These are phyloP conservation scores for Chenopodium formosanum DNA, from an alignment of 148 eudicot species.

Conservation along the genomic window DNA sequence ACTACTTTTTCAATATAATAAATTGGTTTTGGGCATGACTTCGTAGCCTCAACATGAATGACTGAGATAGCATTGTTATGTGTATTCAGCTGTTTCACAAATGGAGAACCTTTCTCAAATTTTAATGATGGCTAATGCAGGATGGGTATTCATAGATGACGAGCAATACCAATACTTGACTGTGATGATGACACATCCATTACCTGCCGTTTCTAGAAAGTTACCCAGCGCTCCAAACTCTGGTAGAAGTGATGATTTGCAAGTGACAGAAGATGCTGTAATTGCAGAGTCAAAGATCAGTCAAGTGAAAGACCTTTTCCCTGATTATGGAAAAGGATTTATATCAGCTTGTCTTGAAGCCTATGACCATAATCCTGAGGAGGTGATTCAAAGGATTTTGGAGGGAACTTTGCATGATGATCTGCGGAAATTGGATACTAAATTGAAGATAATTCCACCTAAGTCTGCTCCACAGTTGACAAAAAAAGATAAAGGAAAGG, in stretches of 20 bases:
- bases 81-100: background rate
- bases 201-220: slow-evolving; percentile 26
- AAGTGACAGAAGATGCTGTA: slow-evolving; percentile 61
- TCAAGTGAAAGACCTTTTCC: slow-evolving; percentile 90
- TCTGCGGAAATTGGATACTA: slow-evolving; percentile 56
- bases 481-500: slow-evolving; percentile 77
- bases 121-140: slow-evolving; percentile 40
- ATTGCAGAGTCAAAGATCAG: slow-evolving; percentile 79
- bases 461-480: slow-evolving; percentile 37
- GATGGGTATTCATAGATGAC: slow-evolving; percentile 73
- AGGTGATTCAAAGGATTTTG: slow-evolving; percentile 85
- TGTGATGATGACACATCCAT: slow-evolving; percentile 47
- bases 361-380: slow-evolving; percentile 84
- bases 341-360: slow-evolving; percentile 85
- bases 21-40: background rate
- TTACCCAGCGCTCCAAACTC: slow-evolving; percentile 31
- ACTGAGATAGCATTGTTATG: background rate
- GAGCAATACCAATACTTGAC: slow-evolving; percentile 66
- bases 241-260: slow-evolving; percentile 33
- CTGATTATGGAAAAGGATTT: slow-evolving; percentile 88
- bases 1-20: background rate
- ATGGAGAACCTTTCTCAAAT: background rate
- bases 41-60: background rate
- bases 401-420: slow-evolving; percentile 88
- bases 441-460: slow-evolving; percentile 54